phyloP scores from a whole-genome alignment of 768 basidiomycete genomes.

The Mycena venus region DNA sequence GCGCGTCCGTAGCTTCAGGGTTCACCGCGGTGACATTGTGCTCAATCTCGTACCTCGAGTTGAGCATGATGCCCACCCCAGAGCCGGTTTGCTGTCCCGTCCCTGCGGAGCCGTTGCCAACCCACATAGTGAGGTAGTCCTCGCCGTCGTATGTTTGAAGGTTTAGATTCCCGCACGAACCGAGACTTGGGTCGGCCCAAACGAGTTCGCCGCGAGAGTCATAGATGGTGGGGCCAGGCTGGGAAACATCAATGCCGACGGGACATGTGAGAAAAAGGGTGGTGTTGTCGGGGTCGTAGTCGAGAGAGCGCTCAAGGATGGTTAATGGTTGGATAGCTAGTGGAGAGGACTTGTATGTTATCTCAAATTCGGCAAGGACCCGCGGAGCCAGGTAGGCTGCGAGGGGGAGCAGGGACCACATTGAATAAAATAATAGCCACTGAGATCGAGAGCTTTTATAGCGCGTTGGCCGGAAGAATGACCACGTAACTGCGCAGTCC shows the following conservation, averaged over 20 bases:
- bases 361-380: neutral
- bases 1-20: neutral
- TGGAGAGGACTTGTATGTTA: constrained; percentile 18
- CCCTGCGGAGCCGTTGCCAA: neutral
- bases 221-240: constrained; percentile 16
- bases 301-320: neutral
- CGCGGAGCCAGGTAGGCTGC: too few relatives aligned
- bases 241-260: neutral
- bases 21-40: constrained; percentile 17
- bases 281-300: constrained; percentile 22
- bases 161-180: constrained; percentile 9
- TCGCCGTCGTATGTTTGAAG: constrained; percentile 12
- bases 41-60: constrained; percentile 1
- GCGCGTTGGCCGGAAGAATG: too few relatives aligned
- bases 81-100: constrained; percentile 2
- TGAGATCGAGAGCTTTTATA: too few relatives aligned
- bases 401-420: too few relatives aligned
- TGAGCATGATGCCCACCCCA: constrained; percentile 3
- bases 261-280: constrained; percentile 21
- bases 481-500: too few relatives aligned
- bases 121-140: constrained; percentile 19
- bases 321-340: constrained; percentile 23
- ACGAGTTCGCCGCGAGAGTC: constrained; percentile 19
- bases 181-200: constrained; percentile 18
- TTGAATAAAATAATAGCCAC: too few relatives aligned